These are phyloP conservation scores for Asterella californica DNA, from an alignment of 225 moss, liverwort and hornwort genomes.

Conservation along the genomic window DNA sequence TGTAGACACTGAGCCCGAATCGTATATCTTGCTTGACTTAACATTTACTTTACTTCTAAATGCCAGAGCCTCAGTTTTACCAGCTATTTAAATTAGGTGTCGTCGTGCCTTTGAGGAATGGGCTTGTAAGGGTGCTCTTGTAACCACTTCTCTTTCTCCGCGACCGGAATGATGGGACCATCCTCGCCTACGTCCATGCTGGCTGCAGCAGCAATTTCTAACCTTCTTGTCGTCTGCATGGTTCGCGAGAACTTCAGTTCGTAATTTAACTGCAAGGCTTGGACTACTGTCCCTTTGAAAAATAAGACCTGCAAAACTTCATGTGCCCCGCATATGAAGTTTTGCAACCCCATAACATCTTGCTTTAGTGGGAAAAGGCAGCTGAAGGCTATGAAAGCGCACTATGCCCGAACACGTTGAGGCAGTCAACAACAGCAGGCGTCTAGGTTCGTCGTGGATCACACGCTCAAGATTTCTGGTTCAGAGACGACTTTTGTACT, in stretches of 20 bases:
- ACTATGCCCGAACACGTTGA: too few relatives aligned
- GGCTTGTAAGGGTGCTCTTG: slow-evolving; percentile 81
- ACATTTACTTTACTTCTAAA: neutral
- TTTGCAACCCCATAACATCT: neutral
- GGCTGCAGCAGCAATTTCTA: slow-evolving; percentile 62
- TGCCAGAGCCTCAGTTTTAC: neutral
- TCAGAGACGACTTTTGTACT: too few relatives aligned
- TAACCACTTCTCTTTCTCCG: slow-evolving; percentile 91
- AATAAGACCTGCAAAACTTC: neutral
- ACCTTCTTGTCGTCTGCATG: slow-evolving; percentile 47
- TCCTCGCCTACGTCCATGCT: slow-evolving; percentile 93
- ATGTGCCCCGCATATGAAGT: neutral
- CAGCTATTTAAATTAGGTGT: neutral
- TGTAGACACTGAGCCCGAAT: neutral
- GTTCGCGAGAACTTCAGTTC: too few relatives aligned
- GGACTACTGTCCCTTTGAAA: neutral
- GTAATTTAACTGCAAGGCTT: neutral
- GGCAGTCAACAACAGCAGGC: too few relatives aligned
- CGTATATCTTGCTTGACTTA: neutral
- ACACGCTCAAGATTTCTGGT: too few relatives aligned
- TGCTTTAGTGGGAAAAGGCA: neutral
- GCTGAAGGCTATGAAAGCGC: too few relatives aligned
- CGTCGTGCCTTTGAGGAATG: slow-evolving; percentile 45
- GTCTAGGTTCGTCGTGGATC: too few relatives aligned
- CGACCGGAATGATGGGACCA: slow-evolving; percentile 50